A percentile compares a stretch with the other conserved stretches of the same genome.
Evolutionary conservation across 352 stramenopile species (phyloP).

Genomic region (Pythium rishiriense): DNA sequence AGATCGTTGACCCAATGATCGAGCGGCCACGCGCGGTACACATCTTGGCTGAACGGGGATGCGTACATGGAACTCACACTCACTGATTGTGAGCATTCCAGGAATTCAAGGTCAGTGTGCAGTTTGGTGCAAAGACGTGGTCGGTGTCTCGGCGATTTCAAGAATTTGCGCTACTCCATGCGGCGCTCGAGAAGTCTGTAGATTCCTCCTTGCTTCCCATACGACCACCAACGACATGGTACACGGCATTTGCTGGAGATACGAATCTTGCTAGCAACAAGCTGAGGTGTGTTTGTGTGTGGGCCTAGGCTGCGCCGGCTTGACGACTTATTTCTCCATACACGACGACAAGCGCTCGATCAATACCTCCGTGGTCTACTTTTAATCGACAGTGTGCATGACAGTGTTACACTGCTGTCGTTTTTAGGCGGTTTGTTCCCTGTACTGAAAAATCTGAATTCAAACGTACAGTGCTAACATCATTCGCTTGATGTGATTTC

Average conservation of each 20-base stretch:
- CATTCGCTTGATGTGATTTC: not conserved
- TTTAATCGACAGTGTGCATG: constrained; percentile 38
- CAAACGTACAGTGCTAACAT: too few species aligned
- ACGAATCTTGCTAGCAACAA: not conserved
- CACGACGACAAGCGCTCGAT: constrained; percentile 38
- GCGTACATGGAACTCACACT: not conserved
- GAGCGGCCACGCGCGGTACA: constrained; percentile 42
- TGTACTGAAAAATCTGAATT: too few species aligned
- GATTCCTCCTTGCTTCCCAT: constrained; percentile 21
- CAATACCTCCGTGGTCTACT: constrained; percentile 50
- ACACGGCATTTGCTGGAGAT: too few species aligned
- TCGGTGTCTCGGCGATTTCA: constrained; percentile 44
- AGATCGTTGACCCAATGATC: constrained; percentile 40
- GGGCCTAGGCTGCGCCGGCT: constrained; percentile 33
- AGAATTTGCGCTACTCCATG: constrained; percentile 46
- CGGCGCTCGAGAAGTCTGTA: not conserved
- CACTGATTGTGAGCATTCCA: constrained; percentile 13
- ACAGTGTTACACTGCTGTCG: constrained; percentile 46
- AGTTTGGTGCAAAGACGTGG: constrained; percentile 43
- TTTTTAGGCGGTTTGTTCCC: constrained; percentile 53
- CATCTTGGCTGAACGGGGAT: not conserved
- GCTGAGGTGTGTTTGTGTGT: not conserved
- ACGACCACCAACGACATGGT: constrained; percentile 49
- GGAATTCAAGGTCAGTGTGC: constrained; percentile 48
- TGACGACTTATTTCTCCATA: constrained; percentile 41